phyloP scores from a whole-genome alignment of 1,284 basidiomycete species.

The Cutaneotrichosporon arboriforme region DNA sequence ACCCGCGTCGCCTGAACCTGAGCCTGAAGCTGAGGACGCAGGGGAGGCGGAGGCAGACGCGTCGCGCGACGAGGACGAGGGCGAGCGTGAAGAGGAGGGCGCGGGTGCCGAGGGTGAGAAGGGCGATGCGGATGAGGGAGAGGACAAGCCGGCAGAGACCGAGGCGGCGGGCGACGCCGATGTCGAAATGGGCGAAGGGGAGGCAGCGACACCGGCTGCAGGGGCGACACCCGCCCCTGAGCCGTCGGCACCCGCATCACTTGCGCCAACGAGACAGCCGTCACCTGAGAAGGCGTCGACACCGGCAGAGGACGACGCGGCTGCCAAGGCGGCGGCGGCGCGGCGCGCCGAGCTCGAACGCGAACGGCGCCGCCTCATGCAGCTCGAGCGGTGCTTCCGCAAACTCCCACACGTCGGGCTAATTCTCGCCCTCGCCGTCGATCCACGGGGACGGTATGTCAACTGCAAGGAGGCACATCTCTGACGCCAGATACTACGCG shows the following conservation, averaged over 20 bases:
- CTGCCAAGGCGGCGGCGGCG: neutral
- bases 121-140: neutral
- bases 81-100: conserved; percentile 35
- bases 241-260: conserved; percentile 6
- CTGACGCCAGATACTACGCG: conserved; percentile 25
- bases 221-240: conserved; percentile 4
- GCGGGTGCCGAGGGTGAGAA: neutral
- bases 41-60: conserved; percentile 10
- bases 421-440: conserved; percentile 29
- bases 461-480: neutral
- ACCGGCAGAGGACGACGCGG: conserved; percentile 1
- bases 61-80: conserved; percentile 3
- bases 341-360: conserved; percentile 14
- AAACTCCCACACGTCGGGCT: conserved; percentile 23
- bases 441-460: conserved; percentile 28
- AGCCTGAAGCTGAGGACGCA: conserved; percentile 7
- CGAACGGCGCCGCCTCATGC: conserved; percentile 16
- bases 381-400: conserved; percentile 27
- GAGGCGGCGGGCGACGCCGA: conserved; percentile 4
- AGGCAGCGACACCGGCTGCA: neutral
- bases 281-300: neutral
- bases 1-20: neutral
- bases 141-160: neutral
- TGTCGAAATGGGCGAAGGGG: conserved; percentile 20
- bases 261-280: neutral